phyloP scores from a whole-genome alignment of 371 early-diverging fungal species.

The Umbelopsis sp. region DNA sequence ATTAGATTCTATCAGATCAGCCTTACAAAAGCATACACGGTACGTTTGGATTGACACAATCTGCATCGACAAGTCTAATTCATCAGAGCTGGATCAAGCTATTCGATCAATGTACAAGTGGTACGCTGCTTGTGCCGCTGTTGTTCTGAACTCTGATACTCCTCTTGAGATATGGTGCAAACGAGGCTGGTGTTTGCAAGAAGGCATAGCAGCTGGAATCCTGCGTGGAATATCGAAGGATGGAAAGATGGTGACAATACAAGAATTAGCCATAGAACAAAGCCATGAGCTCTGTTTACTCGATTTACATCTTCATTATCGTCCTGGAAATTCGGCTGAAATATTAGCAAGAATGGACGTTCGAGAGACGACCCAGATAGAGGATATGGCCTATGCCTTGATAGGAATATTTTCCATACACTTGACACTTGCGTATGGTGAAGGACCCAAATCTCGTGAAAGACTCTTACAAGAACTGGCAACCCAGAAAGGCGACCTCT shows the following conservation, averaged over 20 bases:
- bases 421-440: not conserved
- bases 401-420: not conserved
- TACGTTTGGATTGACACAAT: not conserved
- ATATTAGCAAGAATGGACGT: not conserved
- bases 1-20: not conserved
- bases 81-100: not conserved
- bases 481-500: not conserved
- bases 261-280: not conserved
- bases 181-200: not conserved
- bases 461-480: not conserved
- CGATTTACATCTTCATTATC: not conserved
- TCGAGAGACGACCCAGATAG: not conserved
- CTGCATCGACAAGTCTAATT: not conserved
- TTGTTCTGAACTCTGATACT: not conserved
- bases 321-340: not conserved
- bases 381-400: conserved; percentile 1
- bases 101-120: conserved; percentile 5
- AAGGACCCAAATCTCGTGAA: not conserved
- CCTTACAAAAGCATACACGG: not conserved
- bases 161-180: not conserved
- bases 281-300: not conserved
- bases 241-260: not conserved
- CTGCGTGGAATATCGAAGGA: not conserved
- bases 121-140: not conserved
- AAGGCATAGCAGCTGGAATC: not conserved